These are phyloP conservation scores for Pyrenophora graminea DNA, from an alignment of 2,329 filamentous ascomycete species.

Conservation along the genomic window DNA sequence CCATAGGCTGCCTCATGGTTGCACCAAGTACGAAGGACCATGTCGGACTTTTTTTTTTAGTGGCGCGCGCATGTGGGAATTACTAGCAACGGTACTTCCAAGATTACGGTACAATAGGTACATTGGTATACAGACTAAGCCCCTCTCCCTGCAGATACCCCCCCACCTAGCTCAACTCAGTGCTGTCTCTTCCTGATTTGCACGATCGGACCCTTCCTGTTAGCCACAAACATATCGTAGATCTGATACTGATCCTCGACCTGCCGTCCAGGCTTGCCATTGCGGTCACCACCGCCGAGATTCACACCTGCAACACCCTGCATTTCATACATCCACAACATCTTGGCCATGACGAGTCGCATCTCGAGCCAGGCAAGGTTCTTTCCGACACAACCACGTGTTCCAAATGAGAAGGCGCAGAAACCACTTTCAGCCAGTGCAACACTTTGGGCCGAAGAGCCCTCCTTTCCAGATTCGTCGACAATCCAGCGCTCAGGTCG, in stretches of 20 bases:
- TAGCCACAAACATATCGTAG: constrained; percentile 35
- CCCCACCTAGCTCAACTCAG: neutral
- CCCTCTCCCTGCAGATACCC: too few species aligned
- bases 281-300: constrained; percentile 27
- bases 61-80: too few species aligned
- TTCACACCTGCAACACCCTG: constrained; percentile 21
- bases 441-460: constrained; percentile 20
- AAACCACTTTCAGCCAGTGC: constrained; percentile 20
- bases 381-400: constrained; percentile 39
- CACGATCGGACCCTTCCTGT: constrained; percentile 41
- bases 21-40: too few species aligned
- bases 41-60: too few species aligned
- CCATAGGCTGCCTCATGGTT: too few species aligned
- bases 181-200: constrained; percentile 19
- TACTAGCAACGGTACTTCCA: too few species aligned
- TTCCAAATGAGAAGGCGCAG: constrained; percentile 33
- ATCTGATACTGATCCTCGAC: constrained; percentile 31
- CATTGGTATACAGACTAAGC: too few species aligned
- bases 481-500: constrained; percentile 35
- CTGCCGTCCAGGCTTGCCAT: constrained; percentile 22
- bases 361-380: constrained; percentile 37
- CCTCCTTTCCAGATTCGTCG: constrained; percentile 14
- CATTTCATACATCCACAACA: constrained; percentile 28
- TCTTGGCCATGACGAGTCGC: constrained; percentile 33
- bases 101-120: too few species aligned